phyloP scores from a whole-genome alignment of 768 basidiomycete species.

The Mycena vitilis region DNA sequence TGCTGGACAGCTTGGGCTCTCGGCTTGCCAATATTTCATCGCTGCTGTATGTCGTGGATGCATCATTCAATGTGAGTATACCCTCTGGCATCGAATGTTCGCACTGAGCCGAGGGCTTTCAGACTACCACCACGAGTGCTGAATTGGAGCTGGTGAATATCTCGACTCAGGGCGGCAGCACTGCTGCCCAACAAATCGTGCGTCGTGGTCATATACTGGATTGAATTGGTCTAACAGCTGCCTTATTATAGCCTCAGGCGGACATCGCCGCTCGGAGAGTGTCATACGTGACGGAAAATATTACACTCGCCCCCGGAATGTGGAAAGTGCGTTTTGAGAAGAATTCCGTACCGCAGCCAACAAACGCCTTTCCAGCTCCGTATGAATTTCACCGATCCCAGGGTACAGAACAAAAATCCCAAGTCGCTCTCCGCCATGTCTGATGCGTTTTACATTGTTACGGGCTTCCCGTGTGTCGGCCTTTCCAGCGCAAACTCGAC shows the following conservation, averaged over 20 bases:
- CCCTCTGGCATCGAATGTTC: too few relatives aligned
- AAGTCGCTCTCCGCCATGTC: not conserved
- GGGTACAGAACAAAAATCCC: too few relatives aligned
- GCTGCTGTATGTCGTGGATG: not conserved
- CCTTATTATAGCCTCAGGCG: not conserved
- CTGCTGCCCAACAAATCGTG: not conserved
- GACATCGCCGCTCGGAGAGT: not conserved
- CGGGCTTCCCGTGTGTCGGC: not conserved
- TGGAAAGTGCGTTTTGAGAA: not conserved
- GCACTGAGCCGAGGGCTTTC: too few relatives aligned
- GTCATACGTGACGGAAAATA: not conserved
- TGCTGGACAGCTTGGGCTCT: not conserved
- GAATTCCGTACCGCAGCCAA: not conserved
- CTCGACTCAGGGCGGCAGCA: not conserved
- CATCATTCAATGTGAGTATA: not conserved
- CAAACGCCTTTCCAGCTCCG: not conserved
- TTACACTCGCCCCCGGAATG: not conserved
- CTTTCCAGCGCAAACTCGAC: not conserved
- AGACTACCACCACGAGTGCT: not conserved
- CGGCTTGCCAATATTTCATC: not conserved
- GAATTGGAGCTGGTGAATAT: constrained; percentile 4
- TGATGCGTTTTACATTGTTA: not conserved
- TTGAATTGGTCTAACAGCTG: too few relatives aligned
- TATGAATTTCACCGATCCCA: not conserved
- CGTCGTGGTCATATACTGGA: not conserved